Percentiles rank a stretch among this genome's conserved stretches.
phyloP scores from a whole-genome alignment of 495 filamentous ascomycete species.

The Annulohypoxylon maeteangense region DNA sequence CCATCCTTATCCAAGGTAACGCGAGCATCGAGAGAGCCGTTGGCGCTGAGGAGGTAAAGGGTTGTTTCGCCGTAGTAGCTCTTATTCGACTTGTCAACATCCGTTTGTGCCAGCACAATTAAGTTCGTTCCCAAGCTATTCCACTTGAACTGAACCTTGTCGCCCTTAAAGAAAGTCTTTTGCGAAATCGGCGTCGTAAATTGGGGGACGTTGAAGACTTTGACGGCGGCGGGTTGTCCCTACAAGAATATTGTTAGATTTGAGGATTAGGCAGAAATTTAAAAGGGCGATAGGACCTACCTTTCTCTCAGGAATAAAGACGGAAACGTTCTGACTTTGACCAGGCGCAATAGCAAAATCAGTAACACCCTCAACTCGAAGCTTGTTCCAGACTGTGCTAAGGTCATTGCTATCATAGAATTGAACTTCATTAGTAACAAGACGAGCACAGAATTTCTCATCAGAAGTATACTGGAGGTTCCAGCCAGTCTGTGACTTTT shows the following conservation, averaged over 20 bases:
- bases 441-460: slow-evolving; percentile 89
- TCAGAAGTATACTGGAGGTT: slow-evolving; percentile 96
- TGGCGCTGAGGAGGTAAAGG: slow-evolving; percentile 92
- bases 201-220: slow-evolving; percentile 90
- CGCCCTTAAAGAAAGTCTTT: slow-evolving; percentile 99
- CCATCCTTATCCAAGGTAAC: slow-evolving; percentile 96
- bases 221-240: slow-evolving; percentile 92
- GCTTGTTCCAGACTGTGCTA: slow-evolving; percentile 89
- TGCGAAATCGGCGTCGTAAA: slow-evolving; percentile 85
- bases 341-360: slow-evolving; percentile 92
- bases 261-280: neutral
- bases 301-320: slow-evolving; percentile 95
- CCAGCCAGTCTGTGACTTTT: slow-evolving; percentile 95
- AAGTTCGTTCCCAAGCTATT: slow-evolving; percentile 88
- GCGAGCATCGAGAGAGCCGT: slow-evolving; percentile 90
- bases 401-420: slow-evolving; percentile 92
- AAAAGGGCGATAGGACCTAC: slow-evolving; percentile 54
- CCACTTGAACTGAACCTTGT: slow-evolving; percentile 99
- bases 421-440: slow-evolving; percentile 96
- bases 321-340: slow-evolving; percentile 87
- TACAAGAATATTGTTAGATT: slow-evolving; percentile 48
- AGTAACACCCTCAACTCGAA: slow-evolving; percentile 88
- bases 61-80: slow-evolving; percentile 99
- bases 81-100: slow-evolving; percentile 97
- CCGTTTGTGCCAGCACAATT: slow-evolving; percentile 96